Evolutionary conservation across 2,329 filamentous ascomycete species (phyloP).

Genomic region (Pseudocercospora fuligena): DNA sequence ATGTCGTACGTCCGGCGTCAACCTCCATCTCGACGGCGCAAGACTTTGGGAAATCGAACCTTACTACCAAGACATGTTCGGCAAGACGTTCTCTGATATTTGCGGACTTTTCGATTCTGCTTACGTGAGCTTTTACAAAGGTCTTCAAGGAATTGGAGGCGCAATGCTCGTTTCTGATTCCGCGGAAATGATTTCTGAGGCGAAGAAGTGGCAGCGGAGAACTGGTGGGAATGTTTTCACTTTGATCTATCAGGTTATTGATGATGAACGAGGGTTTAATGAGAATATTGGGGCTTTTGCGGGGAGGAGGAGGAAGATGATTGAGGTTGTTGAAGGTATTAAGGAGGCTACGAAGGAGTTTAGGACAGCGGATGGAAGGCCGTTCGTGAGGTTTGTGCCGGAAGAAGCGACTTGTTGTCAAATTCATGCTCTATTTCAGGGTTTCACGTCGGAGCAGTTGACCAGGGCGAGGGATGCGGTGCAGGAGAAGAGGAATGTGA

Average conservation of each 20-base stretch:
- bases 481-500: conserved; percentile 19
- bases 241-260: conserved; percentile 26
- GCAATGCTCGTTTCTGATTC: conserved; percentile 30
- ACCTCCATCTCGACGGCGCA: conserved; percentile 32
- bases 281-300: conserved; percentile 30
- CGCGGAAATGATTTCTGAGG: conserved; percentile 23
- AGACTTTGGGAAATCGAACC: conserved; percentile 36
- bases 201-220: conserved; percentile 31
- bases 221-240: conserved; percentile 30
- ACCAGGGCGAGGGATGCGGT: conserved; percentile 26
- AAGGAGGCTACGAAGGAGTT: conserved; percentile 17
- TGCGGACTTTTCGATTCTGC: conserved; percentile 27
- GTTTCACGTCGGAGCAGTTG: conserved; percentile 25
- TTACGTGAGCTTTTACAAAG: conserved; percentile 34
- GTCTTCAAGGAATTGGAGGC: conserved; percentile 24
- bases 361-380: conserved; percentile 13
- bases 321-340: conserved; percentile 21
- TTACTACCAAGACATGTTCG: conserved; percentile 19
- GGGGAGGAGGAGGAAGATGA: conserved; percentile 29
- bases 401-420: conserved; percentile 29
- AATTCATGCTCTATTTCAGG: conserved; percentile 23
- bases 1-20: conserved; percentile 25
- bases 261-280: conserved; percentile 31
- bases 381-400: conserved; percentile 22
- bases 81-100: conserved; percentile 25